Percentiles rank a stretch among this genome's conserved stretches.
phyloP scores from a whole-genome alignment of 148 eudicot species.

The Salicornia ramosissima region DNA sequence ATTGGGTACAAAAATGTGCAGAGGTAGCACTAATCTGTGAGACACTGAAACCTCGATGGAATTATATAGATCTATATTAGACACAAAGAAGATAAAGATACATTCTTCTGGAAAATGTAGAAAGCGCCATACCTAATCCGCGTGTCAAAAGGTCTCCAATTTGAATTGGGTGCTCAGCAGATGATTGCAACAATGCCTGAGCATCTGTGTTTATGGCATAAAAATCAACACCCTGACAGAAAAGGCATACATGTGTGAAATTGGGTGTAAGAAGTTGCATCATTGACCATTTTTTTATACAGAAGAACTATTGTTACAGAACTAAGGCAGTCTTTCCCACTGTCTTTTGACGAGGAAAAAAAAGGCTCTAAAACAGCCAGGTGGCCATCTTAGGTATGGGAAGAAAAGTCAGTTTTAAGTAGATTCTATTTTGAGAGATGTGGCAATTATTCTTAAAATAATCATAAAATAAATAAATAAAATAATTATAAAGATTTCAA shows the following conservation, averaged over 20 bases:
- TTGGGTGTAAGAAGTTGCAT: not conserved
- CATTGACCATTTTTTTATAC: not conserved
- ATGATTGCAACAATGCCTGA: slow-evolving; percentile 80
- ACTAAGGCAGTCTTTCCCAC: not conserved
- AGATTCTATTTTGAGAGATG: not conserved
- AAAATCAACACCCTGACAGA: slow-evolving; percentile 89
- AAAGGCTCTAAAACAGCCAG: not conserved
- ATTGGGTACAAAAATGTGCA: too few relatives aligned
- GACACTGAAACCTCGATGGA: too few relatives aligned
- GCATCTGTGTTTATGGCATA: slow-evolving; percentile 98
- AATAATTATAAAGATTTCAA: too few relatives aligned
- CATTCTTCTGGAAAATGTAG: not conserved
- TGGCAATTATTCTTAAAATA: not conserved
- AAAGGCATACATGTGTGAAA: slow-evolving; percentile 20
- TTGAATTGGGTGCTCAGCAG: slow-evolving; percentile 87
- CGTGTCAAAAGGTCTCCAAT: slow-evolving; percentile 99
- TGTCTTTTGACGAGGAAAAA: not conserved
- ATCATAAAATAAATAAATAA: too few relatives aligned
- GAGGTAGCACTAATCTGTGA: not conserved
- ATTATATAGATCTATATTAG: not conserved
- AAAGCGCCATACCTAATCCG: slow-evolving; percentile 74
- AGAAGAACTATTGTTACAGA: not conserved
- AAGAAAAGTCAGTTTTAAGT: not conserved
- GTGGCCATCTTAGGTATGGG: not conserved
- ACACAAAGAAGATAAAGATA: not conserved